Conservation (phyloP, 192 early-diverging fungal species). For the Coemansia reversa region DNA sequence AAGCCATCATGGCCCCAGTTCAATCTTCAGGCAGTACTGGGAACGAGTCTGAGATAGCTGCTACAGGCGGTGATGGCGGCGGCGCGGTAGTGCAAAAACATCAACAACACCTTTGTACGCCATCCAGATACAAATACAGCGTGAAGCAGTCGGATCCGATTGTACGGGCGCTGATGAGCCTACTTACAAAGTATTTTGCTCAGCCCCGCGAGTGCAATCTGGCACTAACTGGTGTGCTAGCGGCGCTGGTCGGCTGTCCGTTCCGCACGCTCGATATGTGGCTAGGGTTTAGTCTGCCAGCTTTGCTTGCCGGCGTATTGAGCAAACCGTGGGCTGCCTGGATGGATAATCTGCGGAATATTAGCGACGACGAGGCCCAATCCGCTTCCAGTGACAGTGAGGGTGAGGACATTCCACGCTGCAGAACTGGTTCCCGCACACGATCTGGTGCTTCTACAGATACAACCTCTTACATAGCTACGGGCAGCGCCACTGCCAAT, state of each 20-base stretch:
- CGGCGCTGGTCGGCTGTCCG: conserved; percentile 77
- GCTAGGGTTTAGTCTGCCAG: conserved; percentile 61
- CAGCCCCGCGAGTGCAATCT: conserved; percentile 88
- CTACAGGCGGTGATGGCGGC: not conserved
- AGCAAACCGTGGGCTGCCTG: conserved; percentile 46
- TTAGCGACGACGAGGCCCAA: conserved; percentile 28
- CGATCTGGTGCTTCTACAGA: not conserved
- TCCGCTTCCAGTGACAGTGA: conserved; percentile 36
- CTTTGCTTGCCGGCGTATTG: conserved; percentile 44
- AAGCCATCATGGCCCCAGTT: conserved; percentile 24
- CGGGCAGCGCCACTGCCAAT: conserved; percentile 42
- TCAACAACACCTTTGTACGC: not conserved
- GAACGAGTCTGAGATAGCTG: not conserved
- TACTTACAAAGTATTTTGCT: conserved; percentile 77
- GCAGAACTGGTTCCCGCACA: conserved; percentile 10
- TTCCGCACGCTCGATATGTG: conserved; percentile 66
- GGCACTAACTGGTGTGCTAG: conserved; percentile 85
- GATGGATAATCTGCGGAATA: conserved; percentile 53
- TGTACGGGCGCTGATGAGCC: conserved; percentile 64
- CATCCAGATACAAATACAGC: conserved; percentile 26
- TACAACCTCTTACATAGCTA: not conserved
- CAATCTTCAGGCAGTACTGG: not conserved
- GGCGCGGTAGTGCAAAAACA: conserved; percentile 5
- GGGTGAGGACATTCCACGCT: conserved; percentile 37
- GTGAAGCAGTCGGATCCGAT: conserved; percentile 62